Conservation (phyloP, 805 yeast species). For the Suhomyces sp. region DNA sequence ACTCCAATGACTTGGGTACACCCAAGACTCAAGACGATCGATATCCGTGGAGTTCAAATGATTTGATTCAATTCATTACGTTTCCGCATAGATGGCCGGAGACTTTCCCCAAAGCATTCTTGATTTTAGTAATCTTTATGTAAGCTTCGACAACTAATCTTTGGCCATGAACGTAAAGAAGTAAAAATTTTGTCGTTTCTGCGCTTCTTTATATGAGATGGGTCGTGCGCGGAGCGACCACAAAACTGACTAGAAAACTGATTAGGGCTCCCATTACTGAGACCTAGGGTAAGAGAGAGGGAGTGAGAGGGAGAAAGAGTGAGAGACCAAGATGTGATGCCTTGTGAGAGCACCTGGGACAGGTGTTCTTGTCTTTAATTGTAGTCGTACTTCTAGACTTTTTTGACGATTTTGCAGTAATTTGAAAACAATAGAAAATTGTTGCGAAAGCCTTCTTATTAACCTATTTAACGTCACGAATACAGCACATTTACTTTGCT, state of each 20-base stretch:
- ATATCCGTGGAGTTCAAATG: conserved; percentile 17
- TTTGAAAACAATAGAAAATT: too few species aligned
- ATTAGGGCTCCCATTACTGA: neutral
- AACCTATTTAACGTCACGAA: too few species aligned
- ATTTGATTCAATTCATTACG: conserved; percentile 34
- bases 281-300: too few species aligned
- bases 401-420: too few species aligned
- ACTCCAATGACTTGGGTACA: neutral
- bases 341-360: too few species aligned
- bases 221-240: neutral
- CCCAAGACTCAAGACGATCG: neutral
- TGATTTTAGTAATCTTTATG: conserved; percentile 41
- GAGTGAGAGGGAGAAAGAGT: too few species aligned
- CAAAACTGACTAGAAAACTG: neutral
- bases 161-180: conserved; percentile 58
- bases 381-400: too few species aligned
- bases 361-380: too few species aligned
- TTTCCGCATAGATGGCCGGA: conserved; percentile 79
- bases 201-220: neutral
- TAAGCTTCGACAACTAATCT: conserved; percentile 78
- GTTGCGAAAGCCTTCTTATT: too few species aligned
- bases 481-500: too few species aligned
- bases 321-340: too few species aligned
- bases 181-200: conserved; percentile 8
- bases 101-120: conserved; percentile 81